Percentiles rank a stretch among this genome's conserved stretches.
phyloP scores from a whole-genome alignment of 2,329 filamentous ascomycete genomes.

The Clarireedia monteithiana region DNA sequence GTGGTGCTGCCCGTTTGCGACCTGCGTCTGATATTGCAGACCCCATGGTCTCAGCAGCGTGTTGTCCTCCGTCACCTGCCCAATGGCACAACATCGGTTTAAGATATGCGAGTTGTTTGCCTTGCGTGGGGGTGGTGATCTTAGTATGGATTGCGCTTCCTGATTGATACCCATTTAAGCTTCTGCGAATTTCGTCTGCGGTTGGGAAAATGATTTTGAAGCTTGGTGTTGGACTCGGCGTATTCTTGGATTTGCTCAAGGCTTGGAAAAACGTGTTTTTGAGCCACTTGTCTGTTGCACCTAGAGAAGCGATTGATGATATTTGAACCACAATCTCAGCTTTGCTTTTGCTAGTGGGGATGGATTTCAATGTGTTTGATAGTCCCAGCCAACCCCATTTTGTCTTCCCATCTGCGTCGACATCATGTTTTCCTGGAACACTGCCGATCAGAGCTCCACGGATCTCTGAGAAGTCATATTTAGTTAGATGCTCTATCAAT shows the following conservation, averaged over 20 bases:
- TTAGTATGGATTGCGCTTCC: slow-evolving; percentile 80
- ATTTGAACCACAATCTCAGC: slow-evolving; percentile 55
- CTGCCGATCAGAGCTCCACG: slow-evolving; percentile 70
- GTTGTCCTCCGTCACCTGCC: slow-evolving; percentile 48
- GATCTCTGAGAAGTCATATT: slow-evolving; percentile 63
- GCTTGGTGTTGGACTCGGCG: slow-evolving; percentile 32
- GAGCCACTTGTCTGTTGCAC: slow-evolving; percentile 64
- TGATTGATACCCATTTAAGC: slow-evolving; percentile 69
- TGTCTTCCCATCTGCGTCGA: slow-evolving; percentile 39
- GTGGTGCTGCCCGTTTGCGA: slow-evolving; percentile 65
- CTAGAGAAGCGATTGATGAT: slow-evolving; percentile 77
- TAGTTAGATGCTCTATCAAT: slow-evolving; percentile 49
- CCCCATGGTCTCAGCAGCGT: neutral
- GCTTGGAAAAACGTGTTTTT: slow-evolving; percentile 52
- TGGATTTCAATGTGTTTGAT: slow-evolving; percentile 46
- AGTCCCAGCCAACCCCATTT: slow-evolving; percentile 73
- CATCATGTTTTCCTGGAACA: slow-evolving; percentile 59
- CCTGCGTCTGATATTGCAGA: slow-evolving; percentile 43
- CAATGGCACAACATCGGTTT: slow-evolving; percentile 67
- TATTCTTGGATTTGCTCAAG: slow-evolving; percentile 30
- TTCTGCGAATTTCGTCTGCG: slow-evolving; percentile 65
- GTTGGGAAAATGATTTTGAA: slow-evolving; percentile 78
- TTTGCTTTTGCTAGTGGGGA: slow-evolving; percentile 38
- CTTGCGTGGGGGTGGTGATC: slow-evolving; percentile 59
- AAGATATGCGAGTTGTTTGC: slow-evolving; percentile 67